Base-by-base conservation (phyloP, 805 yeast genomes). In the Metschnikowia vanudenii region DNA sequence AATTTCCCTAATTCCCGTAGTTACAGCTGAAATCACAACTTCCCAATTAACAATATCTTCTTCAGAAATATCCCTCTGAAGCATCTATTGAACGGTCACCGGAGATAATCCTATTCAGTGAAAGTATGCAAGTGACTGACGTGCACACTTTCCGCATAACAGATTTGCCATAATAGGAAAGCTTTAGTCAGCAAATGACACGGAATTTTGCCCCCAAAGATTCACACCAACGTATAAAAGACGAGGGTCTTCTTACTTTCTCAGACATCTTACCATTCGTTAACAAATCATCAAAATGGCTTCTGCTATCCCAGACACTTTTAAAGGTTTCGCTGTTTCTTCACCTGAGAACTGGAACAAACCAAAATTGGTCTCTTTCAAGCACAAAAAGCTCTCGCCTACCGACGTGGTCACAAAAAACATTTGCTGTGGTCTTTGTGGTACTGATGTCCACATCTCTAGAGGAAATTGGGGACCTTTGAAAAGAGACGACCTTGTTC, bases 321-420 rank as follows among this genome's bases (percentile, higher is more conserved):
- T 84, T 59, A 71, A 80, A 63, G 89, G 88, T 42, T 80, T 77
- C 59, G 83, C 82, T 32, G 78, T 76, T 45, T 60, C 66, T 36
- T 73, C 74, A 40, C 65, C 75, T 41, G 67, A 70, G 32, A 77
- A 78, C 52, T 82, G 85, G 84, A 65, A 70, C 57, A 64, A 76
- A 52, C 84, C 84, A 50, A 78, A 75, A 58, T 69, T 73, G 52
- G 73, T 75, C 41, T 61, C 73, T 6, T 81, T 64, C 59, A 67
- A 68, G 51, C 82, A 81, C 52, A 80, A 80, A 63, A 49, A 56
- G 16, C 45, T 68, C 46, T 47, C 50, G 18, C 59, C 62, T 9
- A 42, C 22, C 26, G 58, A 47, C 53, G 63, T 37, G 55, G 68
- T 41, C 53, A 55, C 52, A 65, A 58, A 65, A 56, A 66, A 63